phyloP scores from a whole-genome alignment of 2,329 filamentous ascomycete species.

The Acarospora socialis region DNA sequence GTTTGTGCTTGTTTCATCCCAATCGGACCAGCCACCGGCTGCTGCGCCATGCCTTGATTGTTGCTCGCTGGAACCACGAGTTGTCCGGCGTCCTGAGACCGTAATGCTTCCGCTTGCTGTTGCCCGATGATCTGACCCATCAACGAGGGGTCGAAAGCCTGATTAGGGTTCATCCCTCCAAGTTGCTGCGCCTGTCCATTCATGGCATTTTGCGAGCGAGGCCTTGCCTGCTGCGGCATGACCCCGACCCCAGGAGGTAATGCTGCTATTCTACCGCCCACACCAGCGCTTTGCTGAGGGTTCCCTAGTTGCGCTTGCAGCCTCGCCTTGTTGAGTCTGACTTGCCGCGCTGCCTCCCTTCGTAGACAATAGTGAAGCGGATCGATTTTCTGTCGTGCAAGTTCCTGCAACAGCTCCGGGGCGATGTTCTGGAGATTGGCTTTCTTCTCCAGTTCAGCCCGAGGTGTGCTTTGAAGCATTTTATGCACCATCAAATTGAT shows the following conservation, averaged over 20 bases:
- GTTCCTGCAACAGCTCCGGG: constrained; percentile 32
- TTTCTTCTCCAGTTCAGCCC: constrained; percentile 32
- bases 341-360: constrained; percentile 30
- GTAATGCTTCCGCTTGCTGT: constrained; percentile 47
- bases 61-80: constrained; percentile 51
- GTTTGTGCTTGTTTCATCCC: constrained; percentile 31
- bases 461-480: constrained; percentile 30
- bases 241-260: constrained; percentile 2
- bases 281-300: constrained; percentile 4
- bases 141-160: constrained; percentile 24
- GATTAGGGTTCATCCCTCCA: constrained; percentile 22
- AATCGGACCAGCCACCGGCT: constrained; percentile 26
- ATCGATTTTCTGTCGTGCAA: constrained; percentile 32
- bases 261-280: too few relatives aligned
- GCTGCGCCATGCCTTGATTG: constrained; percentile 31
- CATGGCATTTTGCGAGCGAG: constrained; percentile 29
- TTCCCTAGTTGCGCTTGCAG: constrained; percentile 2
- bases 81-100: constrained; percentile 46
- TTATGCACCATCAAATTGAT: constrained; percentile 33
- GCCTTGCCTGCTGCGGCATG: constrained; percentile 22
- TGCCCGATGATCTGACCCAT: constrained; percentile 44
- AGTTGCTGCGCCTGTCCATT: constrained; percentile 25
- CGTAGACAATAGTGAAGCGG: constrained; percentile 38
- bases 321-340: constrained; percentile 23
- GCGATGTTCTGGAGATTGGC: constrained; percentile 32